phyloP scores from a whole-genome alignment of 441 rosid species.

The Pelargonium cotyledonis region DNA sequence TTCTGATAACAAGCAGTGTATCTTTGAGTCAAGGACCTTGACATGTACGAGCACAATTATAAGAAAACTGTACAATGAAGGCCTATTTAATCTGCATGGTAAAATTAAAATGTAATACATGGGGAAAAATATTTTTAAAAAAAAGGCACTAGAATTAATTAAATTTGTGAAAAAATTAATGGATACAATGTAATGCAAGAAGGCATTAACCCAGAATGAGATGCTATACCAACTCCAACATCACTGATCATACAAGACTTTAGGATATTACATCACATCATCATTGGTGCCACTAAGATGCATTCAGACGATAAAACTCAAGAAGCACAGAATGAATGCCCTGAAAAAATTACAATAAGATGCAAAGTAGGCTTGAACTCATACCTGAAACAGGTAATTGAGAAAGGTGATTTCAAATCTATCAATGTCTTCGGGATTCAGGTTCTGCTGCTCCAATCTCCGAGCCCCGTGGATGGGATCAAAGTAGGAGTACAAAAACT shows the following conservation, averaged over 20 bases:
- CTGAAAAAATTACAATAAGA: not conserved
- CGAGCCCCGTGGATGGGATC: conserved; percentile 68
- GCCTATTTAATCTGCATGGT: too few relatives aligned
- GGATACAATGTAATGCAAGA: not conserved
- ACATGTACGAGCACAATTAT: too few relatives aligned
- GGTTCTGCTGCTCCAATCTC: conserved; percentile 62
- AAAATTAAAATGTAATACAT: too few relatives aligned
- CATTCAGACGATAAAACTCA: not conserved
- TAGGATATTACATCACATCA: too few relatives aligned
- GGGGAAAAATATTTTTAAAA: too few relatives aligned
- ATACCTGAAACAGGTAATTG: conserved; percentile 61
- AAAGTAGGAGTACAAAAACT: conserved; percentile 80
- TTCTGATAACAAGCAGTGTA: too few relatives aligned
- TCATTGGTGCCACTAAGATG: too few relatives aligned
- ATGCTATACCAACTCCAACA: not conserved
- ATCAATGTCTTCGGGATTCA: conserved; percentile 52
- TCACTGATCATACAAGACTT: not conserved
- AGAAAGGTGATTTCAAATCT: conserved; percentile 68
- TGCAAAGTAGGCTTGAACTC: not conserved
- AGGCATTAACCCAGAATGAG: too few relatives aligned
- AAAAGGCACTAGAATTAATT: not conserved
- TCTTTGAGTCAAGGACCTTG: too few relatives aligned
- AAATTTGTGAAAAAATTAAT: not conserved
- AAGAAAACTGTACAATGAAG: too few relatives aligned
- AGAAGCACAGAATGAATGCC: not conserved